These are phyloP conservation scores for Ogataea methylovora DNA, from an alignment of 805 yeast genomes.

Conservation along the genomic window DNA sequence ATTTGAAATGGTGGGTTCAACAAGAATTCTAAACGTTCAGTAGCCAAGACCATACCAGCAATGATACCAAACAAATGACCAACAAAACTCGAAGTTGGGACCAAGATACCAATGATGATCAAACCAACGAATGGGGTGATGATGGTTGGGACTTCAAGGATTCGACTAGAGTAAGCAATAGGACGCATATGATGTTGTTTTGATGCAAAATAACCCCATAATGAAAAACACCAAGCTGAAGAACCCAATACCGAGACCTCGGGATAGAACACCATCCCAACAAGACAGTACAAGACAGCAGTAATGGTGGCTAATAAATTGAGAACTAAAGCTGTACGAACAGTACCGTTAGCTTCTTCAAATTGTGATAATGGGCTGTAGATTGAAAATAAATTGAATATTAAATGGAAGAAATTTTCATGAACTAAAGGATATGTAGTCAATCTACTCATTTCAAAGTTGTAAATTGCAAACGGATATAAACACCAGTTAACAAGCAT, in stretches of 20 bases:
- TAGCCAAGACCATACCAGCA: slow-evolving; percentile 58
- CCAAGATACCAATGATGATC: slow-evolving; percentile 38
- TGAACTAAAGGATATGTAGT: slow-evolving; percentile 74
- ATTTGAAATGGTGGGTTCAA: slow-evolving; percentile 60
- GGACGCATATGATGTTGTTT: slow-evolving; percentile 28
- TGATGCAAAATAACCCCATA: slow-evolving; percentile 54
- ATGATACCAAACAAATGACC: slow-evolving; percentile 67
- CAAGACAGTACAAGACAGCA: slow-evolving; percentile 53
- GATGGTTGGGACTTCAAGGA: slow-evolving; percentile 48
- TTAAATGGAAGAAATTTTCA: slow-evolving; percentile 49
- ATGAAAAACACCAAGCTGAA: slow-evolving; percentile 67
- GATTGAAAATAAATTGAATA: slow-evolving; percentile 50
- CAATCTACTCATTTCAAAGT: slow-evolving; percentile 40
- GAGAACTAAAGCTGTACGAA: slow-evolving; percentile 74
- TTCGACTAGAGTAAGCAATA: slow-evolving; percentile 21
- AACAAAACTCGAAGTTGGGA: slow-evolving; percentile 63
- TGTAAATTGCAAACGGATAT: slow-evolving; percentile 47
- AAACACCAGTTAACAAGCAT: slow-evolving; percentile 37
- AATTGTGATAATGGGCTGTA: slow-evolving; percentile 55
- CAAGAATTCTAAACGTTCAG: slow-evolving; percentile 47
- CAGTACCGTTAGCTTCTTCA: slow-evolving; percentile 74
- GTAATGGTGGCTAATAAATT: slow-evolving; percentile 64
- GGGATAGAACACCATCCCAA: slow-evolving; percentile 46
- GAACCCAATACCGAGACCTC: slow-evolving; percentile 54
- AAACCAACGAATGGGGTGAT: slow-evolving; percentile 49